A percentile compares a stretch with the other conserved stretches of the same genome.
phyloP scores from a whole-genome alignment of 441 rosid species.

The Breynia disticha region DNA sequence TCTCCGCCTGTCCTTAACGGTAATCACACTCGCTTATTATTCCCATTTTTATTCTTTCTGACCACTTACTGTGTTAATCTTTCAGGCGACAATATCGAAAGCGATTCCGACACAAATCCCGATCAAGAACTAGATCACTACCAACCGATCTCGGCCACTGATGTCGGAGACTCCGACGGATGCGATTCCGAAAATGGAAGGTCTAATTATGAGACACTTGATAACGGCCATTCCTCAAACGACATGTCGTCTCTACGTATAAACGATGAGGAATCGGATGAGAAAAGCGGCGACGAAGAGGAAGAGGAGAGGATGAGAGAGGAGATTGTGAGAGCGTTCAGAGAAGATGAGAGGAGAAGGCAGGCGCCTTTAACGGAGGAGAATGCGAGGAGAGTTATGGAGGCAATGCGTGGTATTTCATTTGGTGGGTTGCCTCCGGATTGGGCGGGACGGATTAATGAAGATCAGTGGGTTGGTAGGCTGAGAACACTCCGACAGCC shows the following conservation, averaged over 20 bases:
- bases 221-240: conserved; percentile 35
- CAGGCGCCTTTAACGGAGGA: conserved; percentile 61
- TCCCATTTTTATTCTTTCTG: neutral
- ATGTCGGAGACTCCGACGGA: conserved; percentile 19
- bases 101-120: conserved; percentile 61
- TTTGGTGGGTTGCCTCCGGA: conserved; percentile 61
- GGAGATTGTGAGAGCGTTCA: conserved; percentile 46
- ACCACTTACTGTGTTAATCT: neutral
- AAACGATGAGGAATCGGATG: conserved; percentile 23
- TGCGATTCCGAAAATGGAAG: conserved; percentile 21
- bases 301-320: conserved; percentile 22
- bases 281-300: conserved; percentile 29
- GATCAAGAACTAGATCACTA: conserved; percentile 49
- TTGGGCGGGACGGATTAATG: conserved; percentile 54
- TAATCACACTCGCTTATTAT: neutral
- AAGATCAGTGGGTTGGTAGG: conserved; percentile 67
- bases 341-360: conserved; percentile 68
- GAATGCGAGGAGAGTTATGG: conserved; percentile 55
- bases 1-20: conserved; percentile 29
- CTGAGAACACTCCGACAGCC: conserved; percentile 36
- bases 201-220: conserved; percentile 10
- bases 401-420: conserved; percentile 77
- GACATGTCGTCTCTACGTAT: conserved; percentile 41
- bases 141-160: conserved; percentile 65
- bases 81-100: conserved; percentile 45